Evolutionary conservation across 2,329 filamentous ascomycete species (phyloP), one percentile per base, ranked within the genome.

Genomic region (Botrytis byssoidea): DNA sequence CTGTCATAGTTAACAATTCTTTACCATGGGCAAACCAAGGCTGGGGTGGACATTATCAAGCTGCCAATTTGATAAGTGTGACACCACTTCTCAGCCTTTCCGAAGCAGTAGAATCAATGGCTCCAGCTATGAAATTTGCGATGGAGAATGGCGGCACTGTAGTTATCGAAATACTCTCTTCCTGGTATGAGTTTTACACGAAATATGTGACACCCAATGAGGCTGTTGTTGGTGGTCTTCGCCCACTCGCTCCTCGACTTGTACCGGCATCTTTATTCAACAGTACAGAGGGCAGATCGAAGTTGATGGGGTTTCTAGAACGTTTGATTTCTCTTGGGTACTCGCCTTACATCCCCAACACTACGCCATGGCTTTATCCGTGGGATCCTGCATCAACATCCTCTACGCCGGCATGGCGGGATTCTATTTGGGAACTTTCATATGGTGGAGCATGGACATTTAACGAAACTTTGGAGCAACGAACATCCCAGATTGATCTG

Each of bases 1-100:
- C 67, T 44, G 65, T 77, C 35, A 20, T 76, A 0, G 71, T 76
- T 32, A 65, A 76, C 10, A 73, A 76, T 67, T 70, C 72, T 29
- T n/a, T 75, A n/a, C 64, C 59, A 22, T 77, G 76, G 76, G 76
- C 73, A 4, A 65, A 73, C n/a, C 64, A 74, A 60, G 76, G 75
- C n/a, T 77, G 75, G 76, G 76, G 76, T 40, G 75, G 76, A 10
- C 75, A 76, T 70, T 73, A 70, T 29, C 57, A 68, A 42, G 60
- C 51, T 20, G 73, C 57, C 48, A 68, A 70, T 68, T 40, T 77
- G 48, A 74, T 77, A 69, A 70, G 69, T 22, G 74, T 77, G 10
- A 75, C 67, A 1, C 73, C 75, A 59, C 69, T 76, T 14, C 74
- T 77, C n/a, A 71, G 66, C 46, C 60, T 77, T 22, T 70, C 65